Percentiles rank a stretch among this genome's conserved stretches.
Conservation (phyloP, 305 asterid species). For the Rubia balearica region DNA sequence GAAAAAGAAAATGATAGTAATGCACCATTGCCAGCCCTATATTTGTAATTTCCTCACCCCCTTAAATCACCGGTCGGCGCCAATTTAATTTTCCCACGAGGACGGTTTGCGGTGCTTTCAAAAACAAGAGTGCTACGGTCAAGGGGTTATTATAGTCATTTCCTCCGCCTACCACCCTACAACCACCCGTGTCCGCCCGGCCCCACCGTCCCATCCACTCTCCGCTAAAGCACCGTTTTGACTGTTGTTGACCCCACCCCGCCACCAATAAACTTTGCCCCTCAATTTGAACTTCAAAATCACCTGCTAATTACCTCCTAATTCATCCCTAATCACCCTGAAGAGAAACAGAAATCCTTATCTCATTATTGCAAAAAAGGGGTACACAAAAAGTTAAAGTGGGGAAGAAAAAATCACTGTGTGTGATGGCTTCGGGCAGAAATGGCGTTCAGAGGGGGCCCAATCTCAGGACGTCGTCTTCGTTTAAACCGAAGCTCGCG, state of each 20-base stretch:
- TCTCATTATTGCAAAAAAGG: neutral
- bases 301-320: neutral
- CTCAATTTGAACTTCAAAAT: slow-evolving; percentile 12
- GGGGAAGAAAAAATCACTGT: neutral
- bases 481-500: slow-evolving; percentile 73
- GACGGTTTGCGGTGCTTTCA: slow-evolving; percentile 7
- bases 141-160: slow-evolving; percentile 18
- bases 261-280: neutral
- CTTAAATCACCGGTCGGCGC: neutral
- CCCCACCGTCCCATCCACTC: slow-evolving; percentile 19
- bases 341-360: neutral
- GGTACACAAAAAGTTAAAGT: slow-evolving; percentile 7
- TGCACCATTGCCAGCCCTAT: neutral
- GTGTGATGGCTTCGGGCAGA: slow-evolving; percentile 55
- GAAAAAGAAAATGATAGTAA: too few relatives aligned
- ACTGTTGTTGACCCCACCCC: slow-evolving; percentile 8
- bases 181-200: slow-evolving; percentile 6
- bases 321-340: neutral
- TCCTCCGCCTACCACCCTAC: neutral
- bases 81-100: slow-evolving; percentile 14
- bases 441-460: slow-evolving; percentile 54
- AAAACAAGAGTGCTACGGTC: neutral
- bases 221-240: slow-evolving; percentile 21
- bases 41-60: slow-evolving; percentile 10
- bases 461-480: slow-evolving; percentile 59